Percentiles rank a stretch among this genome's conserved stretches.
Evolutionary conservation across 2,329 filamentous ascomycete genomes (phyloP).

Genomic region (Metarhizium robertsii): DNA sequence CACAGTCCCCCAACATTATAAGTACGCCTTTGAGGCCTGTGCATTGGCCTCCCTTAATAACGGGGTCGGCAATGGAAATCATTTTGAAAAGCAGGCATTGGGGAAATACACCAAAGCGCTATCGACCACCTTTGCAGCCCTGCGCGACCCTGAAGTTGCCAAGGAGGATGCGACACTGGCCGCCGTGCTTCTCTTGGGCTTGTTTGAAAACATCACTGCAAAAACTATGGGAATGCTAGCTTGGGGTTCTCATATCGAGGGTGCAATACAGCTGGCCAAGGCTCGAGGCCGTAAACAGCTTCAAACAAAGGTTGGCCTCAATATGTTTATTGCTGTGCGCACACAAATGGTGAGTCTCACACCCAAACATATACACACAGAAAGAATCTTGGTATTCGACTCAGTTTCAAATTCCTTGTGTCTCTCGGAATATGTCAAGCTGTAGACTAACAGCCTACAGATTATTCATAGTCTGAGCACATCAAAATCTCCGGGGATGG

Average conservation of each 20-base stretch:
- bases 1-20: constrained; percentile 35
- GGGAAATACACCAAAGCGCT: constrained; percentile 46
- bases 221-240: constrained; percentile 44
- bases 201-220: constrained; percentile 52
- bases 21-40: constrained; percentile 50
- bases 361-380: background rate
- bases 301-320: constrained; percentile 40
- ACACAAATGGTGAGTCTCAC: constrained; percentile 44
- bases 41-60: constrained; percentile 49
- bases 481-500: constrained; percentile 42
- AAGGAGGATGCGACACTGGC: constrained; percentile 49
- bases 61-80: constrained; percentile 25
- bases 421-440: background rate
- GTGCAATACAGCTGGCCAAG: constrained; percentile 52
- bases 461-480: constrained; percentile 48
- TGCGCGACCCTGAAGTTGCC: constrained; percentile 39
- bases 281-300: constrained; percentile 47
- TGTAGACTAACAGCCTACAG: constrained; percentile 20
- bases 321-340: constrained; percentile 50
- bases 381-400: background rate
- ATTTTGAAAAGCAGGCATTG: constrained; percentile 32
- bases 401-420: background rate
- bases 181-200: constrained; percentile 47
- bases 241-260: constrained; percentile 56
- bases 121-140: constrained; percentile 39